Evolutionary conservation across 352 stramenopile species (phyloP).

Genomic region (Globisporangium splendens): DNA sequence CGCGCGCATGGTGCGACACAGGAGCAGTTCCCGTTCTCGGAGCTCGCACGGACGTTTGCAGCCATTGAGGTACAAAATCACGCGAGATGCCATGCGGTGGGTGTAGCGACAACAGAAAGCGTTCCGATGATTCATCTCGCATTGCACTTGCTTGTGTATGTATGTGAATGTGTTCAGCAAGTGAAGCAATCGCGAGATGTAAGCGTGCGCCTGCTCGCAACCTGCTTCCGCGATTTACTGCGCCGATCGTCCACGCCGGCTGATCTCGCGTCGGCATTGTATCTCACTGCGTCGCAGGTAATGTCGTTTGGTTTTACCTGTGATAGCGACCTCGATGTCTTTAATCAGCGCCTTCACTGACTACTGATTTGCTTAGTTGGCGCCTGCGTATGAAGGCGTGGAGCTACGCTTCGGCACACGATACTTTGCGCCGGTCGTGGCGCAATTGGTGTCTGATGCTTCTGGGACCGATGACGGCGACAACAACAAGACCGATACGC

Average conservation of each 20-base stretch:
- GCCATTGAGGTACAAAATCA: constrained; percentile 49
- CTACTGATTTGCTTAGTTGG: constrained; percentile 32
- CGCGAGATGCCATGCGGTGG: too few relatives aligned
- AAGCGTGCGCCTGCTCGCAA: constrained; percentile 43
- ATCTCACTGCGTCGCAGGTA: constrained; percentile 62
- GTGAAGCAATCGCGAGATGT: constrained; percentile 50
- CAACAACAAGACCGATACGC: background rate
- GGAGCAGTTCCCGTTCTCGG: constrained; percentile 22
- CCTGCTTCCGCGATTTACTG: constrained; percentile 37
- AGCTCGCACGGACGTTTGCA: constrained; percentile 44
- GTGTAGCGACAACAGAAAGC: too few relatives aligned
- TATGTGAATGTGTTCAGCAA: constrained; percentile 28
- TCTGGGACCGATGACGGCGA: constrained; percentile 1
- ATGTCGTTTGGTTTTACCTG: too few relatives aligned
- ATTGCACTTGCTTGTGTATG: too few relatives aligned
- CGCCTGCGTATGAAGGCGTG: constrained; percentile 61
- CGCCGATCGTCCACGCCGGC: constrained; percentile 20
- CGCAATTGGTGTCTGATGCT: constrained; percentile 35
- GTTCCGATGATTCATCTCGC: too few relatives aligned
- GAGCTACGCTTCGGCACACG: constrained; percentile 73
- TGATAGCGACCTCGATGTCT: too few relatives aligned
- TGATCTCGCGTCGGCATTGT: constrained; percentile 51
- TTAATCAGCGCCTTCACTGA: background rate
- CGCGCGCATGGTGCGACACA: background rate
- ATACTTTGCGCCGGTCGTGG: constrained; percentile 54